phyloP scores from a whole-genome alignment of 257 asterid genomes.

The Knoxia roxburghii region DNA sequence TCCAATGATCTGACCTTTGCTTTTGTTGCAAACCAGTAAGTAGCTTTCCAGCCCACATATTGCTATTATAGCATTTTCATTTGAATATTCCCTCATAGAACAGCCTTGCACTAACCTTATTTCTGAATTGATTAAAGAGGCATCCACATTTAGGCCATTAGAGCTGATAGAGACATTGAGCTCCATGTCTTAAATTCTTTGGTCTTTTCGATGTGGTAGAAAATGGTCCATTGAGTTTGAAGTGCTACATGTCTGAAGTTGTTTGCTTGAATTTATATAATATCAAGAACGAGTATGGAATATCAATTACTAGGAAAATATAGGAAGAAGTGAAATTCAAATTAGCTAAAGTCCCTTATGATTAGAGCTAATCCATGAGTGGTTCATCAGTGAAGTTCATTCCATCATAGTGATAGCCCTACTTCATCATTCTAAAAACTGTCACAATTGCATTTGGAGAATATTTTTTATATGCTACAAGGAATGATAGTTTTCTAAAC shows the following conservation, averaged over 20 bases:
- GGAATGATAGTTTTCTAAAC: background rate
- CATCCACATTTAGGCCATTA: background rate
- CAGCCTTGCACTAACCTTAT: background rate
- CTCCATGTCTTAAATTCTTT: background rate
- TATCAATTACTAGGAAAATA: background rate
- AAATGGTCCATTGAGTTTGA: background rate
- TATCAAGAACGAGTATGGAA: background rate
- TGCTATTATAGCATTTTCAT: background rate
- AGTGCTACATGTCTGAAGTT: background rate
- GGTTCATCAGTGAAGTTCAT: background rate
- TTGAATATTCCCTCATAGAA: background rate
- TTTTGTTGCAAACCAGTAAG: slow-evolving; percentile 71
- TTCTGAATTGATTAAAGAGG: background rate
- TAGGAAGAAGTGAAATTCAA: background rate
- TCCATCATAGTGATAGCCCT: background rate
- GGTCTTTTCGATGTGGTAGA: background rate
- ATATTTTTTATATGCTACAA: background rate
- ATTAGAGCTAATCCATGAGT: background rate
- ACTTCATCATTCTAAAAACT: background rate
- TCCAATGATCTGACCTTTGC: slow-evolving; percentile 42
- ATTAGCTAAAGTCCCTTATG: background rate
- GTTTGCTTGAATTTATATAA: background rate
- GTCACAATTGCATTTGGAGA: background rate
- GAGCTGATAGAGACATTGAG: background rate
- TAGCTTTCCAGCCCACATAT: background rate